Conservation (phyloP, 2,329 filamentous ascomycete genomes). For the Fusarium foetens region DNA sequence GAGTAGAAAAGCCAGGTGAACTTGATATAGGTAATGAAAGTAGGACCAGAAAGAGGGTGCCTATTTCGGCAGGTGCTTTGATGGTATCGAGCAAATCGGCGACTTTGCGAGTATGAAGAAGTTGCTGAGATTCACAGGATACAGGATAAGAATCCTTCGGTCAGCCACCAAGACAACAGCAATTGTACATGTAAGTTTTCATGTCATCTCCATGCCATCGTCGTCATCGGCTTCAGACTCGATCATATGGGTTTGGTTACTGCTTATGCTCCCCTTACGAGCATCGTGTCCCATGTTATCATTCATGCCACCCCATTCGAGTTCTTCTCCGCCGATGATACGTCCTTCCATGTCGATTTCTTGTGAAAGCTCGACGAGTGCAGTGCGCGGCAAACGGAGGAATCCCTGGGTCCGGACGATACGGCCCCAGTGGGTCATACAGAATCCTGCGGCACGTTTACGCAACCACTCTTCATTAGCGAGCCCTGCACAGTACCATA, state of each 20-base stretch:
- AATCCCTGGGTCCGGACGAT: constrained; percentile 92
- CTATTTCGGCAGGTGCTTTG: constrained; percentile 3
- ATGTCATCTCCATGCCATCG: constrained; percentile 70
- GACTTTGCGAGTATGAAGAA: constrained; percentile 4
- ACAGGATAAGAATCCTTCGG: neutral
- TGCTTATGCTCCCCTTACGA: constrained; percentile 70
- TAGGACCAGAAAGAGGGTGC: neutral
- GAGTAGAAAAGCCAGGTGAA: neutral
- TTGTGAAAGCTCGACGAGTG: constrained; percentile 90
- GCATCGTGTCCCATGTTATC: constrained; percentile 53
- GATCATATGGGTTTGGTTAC: constrained; percentile 66
- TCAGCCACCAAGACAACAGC: neutral
- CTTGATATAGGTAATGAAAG: neutral
- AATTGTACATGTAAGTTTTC: constrained; percentile 8
- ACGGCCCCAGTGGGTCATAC: constrained; percentile 93
- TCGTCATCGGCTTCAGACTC: constrained; percentile 70
- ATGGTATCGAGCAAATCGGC: constrained; percentile 15
- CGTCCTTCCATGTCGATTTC: constrained; percentile 94
- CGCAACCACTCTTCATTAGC: constrained; percentile 95
- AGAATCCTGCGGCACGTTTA: constrained; percentile 86
- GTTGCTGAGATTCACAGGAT: neutral
- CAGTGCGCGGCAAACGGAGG: constrained; percentile 78
- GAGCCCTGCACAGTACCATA: constrained; percentile 92
- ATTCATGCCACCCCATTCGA: constrained; percentile 65
- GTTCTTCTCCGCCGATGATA: constrained; percentile 87